Base-by-base conservation (phyloP, 352 stramenopile species). In the Aphanomyces invadans region DNA sequence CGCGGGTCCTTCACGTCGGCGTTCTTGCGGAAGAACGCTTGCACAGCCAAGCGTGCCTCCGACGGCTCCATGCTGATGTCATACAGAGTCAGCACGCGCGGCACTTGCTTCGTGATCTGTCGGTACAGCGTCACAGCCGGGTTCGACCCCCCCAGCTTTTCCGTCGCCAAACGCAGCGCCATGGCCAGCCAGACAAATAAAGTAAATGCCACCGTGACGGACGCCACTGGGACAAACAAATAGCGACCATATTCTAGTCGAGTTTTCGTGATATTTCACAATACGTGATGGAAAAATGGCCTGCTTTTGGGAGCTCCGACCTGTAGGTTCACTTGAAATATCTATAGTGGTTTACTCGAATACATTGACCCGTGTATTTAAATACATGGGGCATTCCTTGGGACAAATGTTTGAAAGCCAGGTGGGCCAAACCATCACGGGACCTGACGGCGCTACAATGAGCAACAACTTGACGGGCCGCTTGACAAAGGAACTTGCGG, bases 81-180 rank as follows among this genome's bases (percentile, higher is more conserved):
- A 76, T 98, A 99, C 65, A 99, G 92, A 74, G 90, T 98, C 57
- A 99, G 78, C 67, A 99, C 90, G 63, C 95, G 94, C 60, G 96
- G 96, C 60, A 99, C 79, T 74, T 94, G 86, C 75, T 94, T 94
- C 28, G 82, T 91, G 72, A 94, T 89, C 74, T 92, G 90, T 26
- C 86, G 86, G 72, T 94, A 94, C 46, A 94, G 75, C 74, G 82
- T 90, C 78, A 94, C 86, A 60, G 81, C 81, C 29, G 86, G 86
- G 46, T 77, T 89, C 44, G 79, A 75, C 29, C 71, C 74, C 70
- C 74, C 78, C 52, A 73, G 73, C 72, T 90, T 90, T 77, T 92
- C 79, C 54, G 72, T 70, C 49, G 80, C 81, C 62, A 89, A 79
- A 54, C 86, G 86, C 70, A 94, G 70, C 70, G 86, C 86, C 86